Conservation (phyloP, 139 green algal genomes). For the Pseudopediastrum boryanum region DNA sequence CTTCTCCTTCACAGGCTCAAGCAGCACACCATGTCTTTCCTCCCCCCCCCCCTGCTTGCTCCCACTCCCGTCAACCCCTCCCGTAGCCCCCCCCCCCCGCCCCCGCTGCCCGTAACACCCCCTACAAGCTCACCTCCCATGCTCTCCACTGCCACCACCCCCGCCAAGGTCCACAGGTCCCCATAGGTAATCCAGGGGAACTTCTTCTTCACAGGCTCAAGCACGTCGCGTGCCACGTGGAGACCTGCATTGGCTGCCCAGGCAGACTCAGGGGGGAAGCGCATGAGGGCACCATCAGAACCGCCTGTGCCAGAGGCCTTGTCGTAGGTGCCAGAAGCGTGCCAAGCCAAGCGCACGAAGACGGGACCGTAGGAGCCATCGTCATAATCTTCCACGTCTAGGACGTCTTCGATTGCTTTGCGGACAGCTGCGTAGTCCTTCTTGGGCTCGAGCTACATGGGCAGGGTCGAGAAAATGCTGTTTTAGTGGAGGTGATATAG, state of each 20-base stretch:
- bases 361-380: conserved; percentile 82
- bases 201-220: conserved; percentile 88
- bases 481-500: too few relatives aligned
- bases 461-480: too few relatives aligned
- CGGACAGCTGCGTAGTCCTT: conserved; percentile 78
- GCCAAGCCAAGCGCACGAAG: conserved; percentile 84
- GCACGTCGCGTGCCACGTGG: conserved; percentile 61
- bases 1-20: conserved; percentile 88
- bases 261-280: conserved; percentile 78
- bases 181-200: conserved; percentile 73
- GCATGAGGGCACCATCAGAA: conserved; percentile 87
- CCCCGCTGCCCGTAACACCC: too few relatives aligned
- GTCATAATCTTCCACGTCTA: conserved; percentile 82
- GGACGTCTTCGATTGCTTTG: conserved; percentile 63
- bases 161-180: conserved; percentile 90
- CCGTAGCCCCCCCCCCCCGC: too few relatives aligned
- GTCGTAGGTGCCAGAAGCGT: conserved; percentile 87
- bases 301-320: conserved; percentile 78
- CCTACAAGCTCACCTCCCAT: conserved; percentile 66
- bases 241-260: conserved; percentile 89
- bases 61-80: too few relatives aligned
- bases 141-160: conserved; percentile 70
- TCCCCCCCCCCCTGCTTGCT: neutral
- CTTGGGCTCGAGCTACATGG: conserved; percentile 49
- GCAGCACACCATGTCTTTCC: conserved; percentile 49